Evolutionary conservation across 768 basidiomycete species (phyloP).

Genomic region (Boletus rex-veris): DNA sequence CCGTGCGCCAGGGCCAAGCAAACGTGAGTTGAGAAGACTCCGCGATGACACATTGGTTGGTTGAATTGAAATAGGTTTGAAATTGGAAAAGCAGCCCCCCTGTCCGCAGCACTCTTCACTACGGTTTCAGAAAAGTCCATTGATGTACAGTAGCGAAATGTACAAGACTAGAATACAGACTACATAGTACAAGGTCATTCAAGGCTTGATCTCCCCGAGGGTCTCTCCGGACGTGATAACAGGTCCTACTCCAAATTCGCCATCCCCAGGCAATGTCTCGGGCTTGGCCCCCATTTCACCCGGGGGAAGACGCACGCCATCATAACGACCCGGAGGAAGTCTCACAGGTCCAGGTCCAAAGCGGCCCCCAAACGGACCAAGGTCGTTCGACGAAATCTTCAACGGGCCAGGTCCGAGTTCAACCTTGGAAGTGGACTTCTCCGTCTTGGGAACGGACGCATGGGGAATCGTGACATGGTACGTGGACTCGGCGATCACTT

Average conservation of each 20-base stretch:
- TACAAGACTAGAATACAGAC: conserved; percentile 2
- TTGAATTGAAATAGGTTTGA: conserved; percentile 8
- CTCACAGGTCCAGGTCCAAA: conserved; percentile 25
- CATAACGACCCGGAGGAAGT: conserved; percentile 4
- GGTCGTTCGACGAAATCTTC: conserved; percentile 1
- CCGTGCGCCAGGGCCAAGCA: conserved; percentile 6
- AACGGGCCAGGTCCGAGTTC: conserved; percentile 21
- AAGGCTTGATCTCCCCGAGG: conserved; percentile 15
- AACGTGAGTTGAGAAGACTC: conserved; percentile 9
- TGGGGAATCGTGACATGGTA: conserved; percentile 25
- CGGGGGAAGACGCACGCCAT: conserved; percentile 15
- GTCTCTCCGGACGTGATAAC: conserved; percentile 29
- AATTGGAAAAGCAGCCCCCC: conserved; percentile 1
- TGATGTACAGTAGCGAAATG: not conserved
- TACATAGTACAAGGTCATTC: not conserved
- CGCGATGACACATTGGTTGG: too few species aligned
- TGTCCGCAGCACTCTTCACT: too few species aligned
- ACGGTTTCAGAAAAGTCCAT: too few species aligned
- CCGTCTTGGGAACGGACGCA: conserved; percentile 15
- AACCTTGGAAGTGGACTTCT: conserved; percentile 7
- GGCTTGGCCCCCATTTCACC: conserved; percentile 20
- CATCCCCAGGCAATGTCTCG: conserved; percentile 25
- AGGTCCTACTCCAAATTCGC: conserved; percentile 26
- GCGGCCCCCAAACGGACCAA: conserved; percentile 17
- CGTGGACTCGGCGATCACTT: conserved; percentile 28